Evolutionary conservation across 305 asterid genomes (phyloP).

Genomic region (Ilex paraguariensis): DNA sequence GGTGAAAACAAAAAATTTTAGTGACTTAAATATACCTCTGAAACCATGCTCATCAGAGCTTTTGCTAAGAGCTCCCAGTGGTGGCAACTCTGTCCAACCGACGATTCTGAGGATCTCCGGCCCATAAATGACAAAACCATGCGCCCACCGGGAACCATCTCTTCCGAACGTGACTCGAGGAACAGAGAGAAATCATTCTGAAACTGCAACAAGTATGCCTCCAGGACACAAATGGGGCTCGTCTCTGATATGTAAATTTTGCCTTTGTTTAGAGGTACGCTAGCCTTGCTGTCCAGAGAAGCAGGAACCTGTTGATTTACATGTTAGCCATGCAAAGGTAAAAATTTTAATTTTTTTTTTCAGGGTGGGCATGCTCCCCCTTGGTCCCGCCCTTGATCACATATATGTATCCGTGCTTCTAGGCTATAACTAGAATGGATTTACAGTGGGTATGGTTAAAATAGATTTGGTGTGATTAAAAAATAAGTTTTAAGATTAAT

Average conservation of each 20-base stretch:
- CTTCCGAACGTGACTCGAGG: slow-evolving; percentile 51
- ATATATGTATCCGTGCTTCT: too few species aligned
- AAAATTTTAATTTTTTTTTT: too few species aligned
- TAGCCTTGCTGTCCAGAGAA: slow-evolving; percentile 13
- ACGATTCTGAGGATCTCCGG: slow-evolving; percentile 37
- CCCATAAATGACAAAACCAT: slow-evolving; percentile 67
- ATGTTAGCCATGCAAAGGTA: too few species aligned
- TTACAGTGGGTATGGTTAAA: too few species aligned
- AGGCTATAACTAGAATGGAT: too few species aligned
- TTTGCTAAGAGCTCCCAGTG: slow-evolving; percentile 64
- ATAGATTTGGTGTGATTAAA: too few species aligned
- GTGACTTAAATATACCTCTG: slow-evolving; percentile 29
- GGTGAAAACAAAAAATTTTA: neutral
- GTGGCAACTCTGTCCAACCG: slow-evolving; percentile 41
- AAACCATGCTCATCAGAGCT: slow-evolving; percentile 49
- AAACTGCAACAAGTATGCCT: slow-evolving; percentile 49
- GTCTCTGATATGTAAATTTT: slow-evolving; percentile 58
- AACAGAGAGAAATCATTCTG: slow-evolving; percentile 38
- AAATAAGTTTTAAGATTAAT: too few species aligned
- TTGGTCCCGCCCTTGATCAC: too few species aligned
- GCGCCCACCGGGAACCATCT: slow-evolving; percentile 51
- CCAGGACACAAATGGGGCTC: slow-evolving; percentile 32
- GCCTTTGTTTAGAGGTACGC: slow-evolving; percentile 45
- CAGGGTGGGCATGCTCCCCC: too few species aligned
- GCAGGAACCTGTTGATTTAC: slow-evolving; percentile 36